Evolutionary conservation across 164 flowering plant genomes (phyloP), one percentile per base, ranked within the genome.

Genomic region (Liriodendron chinense): DNA sequence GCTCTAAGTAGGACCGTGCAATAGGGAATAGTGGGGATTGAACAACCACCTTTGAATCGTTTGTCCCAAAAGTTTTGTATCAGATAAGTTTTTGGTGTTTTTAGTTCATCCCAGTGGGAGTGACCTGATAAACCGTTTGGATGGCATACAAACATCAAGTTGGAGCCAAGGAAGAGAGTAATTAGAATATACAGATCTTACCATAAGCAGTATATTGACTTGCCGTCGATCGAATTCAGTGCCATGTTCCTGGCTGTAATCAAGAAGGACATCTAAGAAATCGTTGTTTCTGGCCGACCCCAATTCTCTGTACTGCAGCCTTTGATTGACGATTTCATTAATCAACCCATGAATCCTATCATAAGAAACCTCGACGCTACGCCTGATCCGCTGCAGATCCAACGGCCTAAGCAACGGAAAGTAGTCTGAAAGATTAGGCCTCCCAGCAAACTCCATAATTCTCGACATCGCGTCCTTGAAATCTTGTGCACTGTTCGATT

Each of bases 391-490:
- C 25, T 73, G 79, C 18, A 68, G 79, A 16, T 80, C 82, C 0
- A 76, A 2, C 14, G 48, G 43, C 24, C 65, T 73, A 2, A 76
- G 74, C 18, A 76, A 13, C 1, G 79, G 79, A 34, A 79, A 79
- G 48, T 64, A 76, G 65, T 78, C 78, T 5, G 72, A 34, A 5
- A 73, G 28, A 9, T 80, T 80, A 24, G 77, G 77, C n/a, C 20
- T 76, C 1, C 72, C 77, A 0, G 47, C 57, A 28, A 26, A 77
- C 22, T 80, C 83, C 79, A 82, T 69, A 9, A 84, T 12, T 6
- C 22, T 61, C 75, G 72, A 65, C 3, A 80, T 71, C 10, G 69
- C 1, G 28, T 53, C 78, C 76, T 70, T 77, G 26, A 84, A 59
- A 16, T 84, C 78, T 14, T 70, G 70, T 6, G 68, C 72, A 7